Conservation (phyloP, 2,329 filamentous ascomycete species). For the Alternaria sp. region DNA sequence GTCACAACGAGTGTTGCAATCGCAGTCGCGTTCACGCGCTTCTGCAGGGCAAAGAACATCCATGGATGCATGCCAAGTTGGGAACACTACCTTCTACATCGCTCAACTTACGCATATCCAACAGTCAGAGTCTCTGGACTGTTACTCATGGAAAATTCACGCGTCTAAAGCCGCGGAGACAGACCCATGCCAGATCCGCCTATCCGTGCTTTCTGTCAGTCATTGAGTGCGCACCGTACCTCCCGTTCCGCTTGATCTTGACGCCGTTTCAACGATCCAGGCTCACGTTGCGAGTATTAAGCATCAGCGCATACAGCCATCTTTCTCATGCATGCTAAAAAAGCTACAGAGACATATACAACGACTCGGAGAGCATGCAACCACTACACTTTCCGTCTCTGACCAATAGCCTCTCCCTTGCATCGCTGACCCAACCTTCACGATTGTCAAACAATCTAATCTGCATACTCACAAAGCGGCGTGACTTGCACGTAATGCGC, state of each 20-base stretch:
- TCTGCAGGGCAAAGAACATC: constrained; percentile 3
- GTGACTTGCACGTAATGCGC: constrained; percentile 16
- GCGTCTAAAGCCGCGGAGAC: constrained; percentile 8
- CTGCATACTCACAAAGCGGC: constrained; percentile 12
- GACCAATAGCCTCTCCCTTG: constrained; percentile 6
- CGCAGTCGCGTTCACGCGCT: not conserved
- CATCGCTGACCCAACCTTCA: not conserved
- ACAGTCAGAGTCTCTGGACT: constrained; percentile 1
- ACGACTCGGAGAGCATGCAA: constrained; percentile 13
- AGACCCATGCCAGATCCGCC: constrained; percentile 14
- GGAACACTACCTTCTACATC: not conserved
- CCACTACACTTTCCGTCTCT: constrained; percentile 3
- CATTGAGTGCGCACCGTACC: constrained; percentile 18
- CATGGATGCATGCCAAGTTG: not conserved
- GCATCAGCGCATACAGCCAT: constrained; percentile 1
- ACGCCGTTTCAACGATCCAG: constrained; percentile 8
- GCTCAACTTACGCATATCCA: not conserved
- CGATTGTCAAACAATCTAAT: constrained; percentile 10
- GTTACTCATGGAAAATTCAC: constrained; percentile 12
- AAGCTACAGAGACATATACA: not conserved
- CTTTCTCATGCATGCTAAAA: not conserved
- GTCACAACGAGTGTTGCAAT: constrained; percentile 12
- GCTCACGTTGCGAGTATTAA: constrained; percentile 2
- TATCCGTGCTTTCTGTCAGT: constrained; percentile 14
- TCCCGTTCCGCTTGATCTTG: constrained; percentile 19